phyloP scores from a whole-genome alignment of 192 early-diverging fungal species.

The Umbelopsis sp. region DNA sequence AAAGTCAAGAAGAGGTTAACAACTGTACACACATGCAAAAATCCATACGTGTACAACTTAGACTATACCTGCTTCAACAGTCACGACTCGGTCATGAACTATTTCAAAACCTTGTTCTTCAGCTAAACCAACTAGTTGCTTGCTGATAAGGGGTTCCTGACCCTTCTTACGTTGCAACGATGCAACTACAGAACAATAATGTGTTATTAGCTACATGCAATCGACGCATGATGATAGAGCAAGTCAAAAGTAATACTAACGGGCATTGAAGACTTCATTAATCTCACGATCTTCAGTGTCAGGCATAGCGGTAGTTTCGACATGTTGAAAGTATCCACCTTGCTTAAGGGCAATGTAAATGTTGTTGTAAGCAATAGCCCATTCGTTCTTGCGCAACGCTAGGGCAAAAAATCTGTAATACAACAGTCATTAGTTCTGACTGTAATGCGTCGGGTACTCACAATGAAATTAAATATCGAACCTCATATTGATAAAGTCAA shows the following conservation, averaged over 20 bases:
- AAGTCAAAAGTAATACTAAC: background rate
- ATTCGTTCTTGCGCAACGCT: background rate
- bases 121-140: background rate
- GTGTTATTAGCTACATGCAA: background rate
- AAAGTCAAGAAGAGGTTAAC: background rate
- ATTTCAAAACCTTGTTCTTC: slow-evolving; percentile 4
- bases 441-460: background rate
- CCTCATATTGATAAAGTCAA: slow-evolving; percentile 44
- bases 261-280: background rate
- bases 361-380: background rate
- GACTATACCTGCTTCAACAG: background rate
- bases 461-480: slow-evolving; percentile 16
- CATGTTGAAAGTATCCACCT: slow-evolving; percentile 13
- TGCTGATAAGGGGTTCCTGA: background rate
- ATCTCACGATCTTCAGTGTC: background rate
- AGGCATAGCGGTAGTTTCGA: slow-evolving; percentile 1
- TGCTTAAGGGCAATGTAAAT: background rate
- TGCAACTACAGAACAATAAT: background rate
- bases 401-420: background rate
- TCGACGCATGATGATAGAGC: background rate
- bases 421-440: background rate
- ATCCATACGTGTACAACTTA: background rate
- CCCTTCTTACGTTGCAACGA: slow-evolving; percentile 1
- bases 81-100: background rate
- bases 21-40: background rate